These are phyloP conservation scores for Effrenium voratum DNA, from an alignment of 73 alveolate species.

Conservation along the genomic window DNA sequence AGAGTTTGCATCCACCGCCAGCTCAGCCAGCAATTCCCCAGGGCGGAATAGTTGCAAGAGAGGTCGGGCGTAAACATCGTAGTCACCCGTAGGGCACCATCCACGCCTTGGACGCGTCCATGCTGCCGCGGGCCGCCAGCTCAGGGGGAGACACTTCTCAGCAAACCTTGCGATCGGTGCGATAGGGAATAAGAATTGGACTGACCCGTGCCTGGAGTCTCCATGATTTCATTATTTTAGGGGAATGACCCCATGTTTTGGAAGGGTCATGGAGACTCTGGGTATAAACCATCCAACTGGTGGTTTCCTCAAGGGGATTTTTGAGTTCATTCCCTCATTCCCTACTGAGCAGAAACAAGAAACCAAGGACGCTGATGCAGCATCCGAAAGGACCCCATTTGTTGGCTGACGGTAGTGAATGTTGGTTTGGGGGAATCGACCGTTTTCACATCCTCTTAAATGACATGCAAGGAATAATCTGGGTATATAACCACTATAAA, in stretches of 20 bases:
- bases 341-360: too few species aligned
- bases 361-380: too few species aligned
- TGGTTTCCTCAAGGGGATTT: not conserved
- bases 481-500: too few species aligned
- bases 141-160: not conserved
- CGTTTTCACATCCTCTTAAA: too few species aligned
- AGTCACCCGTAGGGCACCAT: slow-evolving; percentile 51
- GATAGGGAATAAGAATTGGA: too few species aligned
- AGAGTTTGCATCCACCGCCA: not conserved
- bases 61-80: not conserved
- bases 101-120: slow-evolving; percentile 85
- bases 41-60: not conserved
- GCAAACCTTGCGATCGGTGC: not conserved
- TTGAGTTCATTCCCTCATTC: not conserved
- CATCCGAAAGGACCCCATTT: too few species aligned
- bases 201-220: too few species aligned
- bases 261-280: not conserved
- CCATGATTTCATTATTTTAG: not conserved
- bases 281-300: not conserved
- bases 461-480: too few species aligned
- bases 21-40: not conserved
- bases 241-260: not conserved
- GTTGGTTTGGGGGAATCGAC: too few species aligned
- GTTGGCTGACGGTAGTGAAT: too few species aligned
- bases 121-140: slow-evolving; percentile 49